These are phyloP conservation scores for Melanogaster broomeanus DNA, from an alignment of 768 basidiomycete genomes.

Conservation along the genomic window DNA sequence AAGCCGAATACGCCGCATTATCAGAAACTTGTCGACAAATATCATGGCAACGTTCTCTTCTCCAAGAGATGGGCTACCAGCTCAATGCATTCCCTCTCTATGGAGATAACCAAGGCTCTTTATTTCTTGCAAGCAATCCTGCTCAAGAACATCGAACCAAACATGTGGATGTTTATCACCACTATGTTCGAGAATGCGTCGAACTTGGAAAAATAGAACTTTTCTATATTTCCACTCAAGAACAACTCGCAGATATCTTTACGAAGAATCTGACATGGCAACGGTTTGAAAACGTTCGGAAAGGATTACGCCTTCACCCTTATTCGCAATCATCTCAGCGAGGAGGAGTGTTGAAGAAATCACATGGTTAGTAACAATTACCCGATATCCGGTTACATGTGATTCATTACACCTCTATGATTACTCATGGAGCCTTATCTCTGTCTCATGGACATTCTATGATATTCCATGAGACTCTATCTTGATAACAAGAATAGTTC, in stretches of 20 bases:
- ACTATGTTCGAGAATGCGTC: background rate
- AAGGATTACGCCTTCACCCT: no score
- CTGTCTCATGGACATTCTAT: no score
- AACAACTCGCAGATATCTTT: constrained; percentile 1
- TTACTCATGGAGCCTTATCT: no score
- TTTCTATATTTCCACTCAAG: background rate
- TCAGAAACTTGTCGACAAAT: constrained; percentile 26
- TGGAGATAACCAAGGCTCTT: constrained; percentile 2
- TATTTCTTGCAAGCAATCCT: background rate
- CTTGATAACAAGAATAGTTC: no score
- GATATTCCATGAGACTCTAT: no score
- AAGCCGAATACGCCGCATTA: constrained; percentile 47
- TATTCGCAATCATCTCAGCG: no score
- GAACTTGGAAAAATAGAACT: background rate
- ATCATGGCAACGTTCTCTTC: constrained; percentile 26
- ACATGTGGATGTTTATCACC: background rate
- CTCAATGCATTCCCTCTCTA: constrained; percentile 10
- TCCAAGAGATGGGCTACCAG: constrained; percentile 18
- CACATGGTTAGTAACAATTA: no score
- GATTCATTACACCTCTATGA: no score
- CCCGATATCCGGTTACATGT: no score
- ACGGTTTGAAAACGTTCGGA: no score
- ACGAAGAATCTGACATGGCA: background rate
- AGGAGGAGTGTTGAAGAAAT: no score
- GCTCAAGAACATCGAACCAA: background rate